These are phyloP conservation scores for Cornus florida DNA, from an alignment of 148 eudicot species.

Conservation along the genomic window DNA sequence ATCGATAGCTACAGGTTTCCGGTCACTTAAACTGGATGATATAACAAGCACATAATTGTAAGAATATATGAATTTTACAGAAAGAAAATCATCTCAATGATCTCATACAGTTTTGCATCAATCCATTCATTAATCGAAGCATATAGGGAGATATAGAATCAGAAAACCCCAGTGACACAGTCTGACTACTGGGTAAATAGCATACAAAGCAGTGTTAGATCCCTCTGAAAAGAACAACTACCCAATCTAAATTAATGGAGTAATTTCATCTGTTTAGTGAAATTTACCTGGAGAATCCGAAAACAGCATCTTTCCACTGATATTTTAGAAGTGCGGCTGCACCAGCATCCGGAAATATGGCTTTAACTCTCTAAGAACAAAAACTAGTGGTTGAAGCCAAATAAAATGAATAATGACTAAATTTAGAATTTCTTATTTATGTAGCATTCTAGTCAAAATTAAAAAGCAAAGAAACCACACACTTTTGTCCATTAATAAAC, in stretches of 20 bases:
- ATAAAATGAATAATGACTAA: not conserved
- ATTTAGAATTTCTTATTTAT: not conserved
- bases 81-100: not conserved
- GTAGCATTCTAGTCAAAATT: not conserved
- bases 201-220: not conserved
- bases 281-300: slow-evolving; percentile 80
- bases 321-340: slow-evolving; percentile 95
- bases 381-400: slow-evolving; percentile 9
- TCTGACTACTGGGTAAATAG: not conserved
- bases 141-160: not conserved
- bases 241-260: not conserved
- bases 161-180: not conserved
- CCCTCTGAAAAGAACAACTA: not conserved
- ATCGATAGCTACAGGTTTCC: slow-evolving; percentile 83
- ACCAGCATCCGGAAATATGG: slow-evolving; percentile 96
- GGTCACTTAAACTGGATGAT: slow-evolving; percentile 77
- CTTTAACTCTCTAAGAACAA: slow-evolving; percentile 74
- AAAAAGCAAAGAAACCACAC: not conserved
- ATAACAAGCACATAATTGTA: not conserved
- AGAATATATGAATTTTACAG: slow-evolving; percentile 2
- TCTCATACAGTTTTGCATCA: not conserved
- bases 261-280: slow-evolving; percentile 1
- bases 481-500: not conserved
- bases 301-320: slow-evolving; percentile 87
- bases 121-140: not conserved